These are phyloP conservation scores for Calophaca sinica DNA, from an alignment of 306 rosid genomes.

Conservation along the genomic window DNA sequence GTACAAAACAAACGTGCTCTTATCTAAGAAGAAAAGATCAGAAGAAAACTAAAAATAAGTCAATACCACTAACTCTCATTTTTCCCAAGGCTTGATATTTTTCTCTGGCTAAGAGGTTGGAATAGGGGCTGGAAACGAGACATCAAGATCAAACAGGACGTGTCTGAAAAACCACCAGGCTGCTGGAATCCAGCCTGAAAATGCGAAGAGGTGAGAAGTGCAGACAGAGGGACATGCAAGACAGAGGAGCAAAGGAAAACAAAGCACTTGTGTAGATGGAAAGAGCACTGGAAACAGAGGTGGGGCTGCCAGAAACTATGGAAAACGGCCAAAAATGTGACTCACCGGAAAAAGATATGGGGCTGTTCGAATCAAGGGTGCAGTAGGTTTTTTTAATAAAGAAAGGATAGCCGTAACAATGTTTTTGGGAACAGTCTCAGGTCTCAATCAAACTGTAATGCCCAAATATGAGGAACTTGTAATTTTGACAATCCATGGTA, in stretches of 20 bases:
- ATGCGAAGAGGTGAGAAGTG: no score
- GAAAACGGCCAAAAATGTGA: not conserved
- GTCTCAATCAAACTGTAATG: no score
- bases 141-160: no score
- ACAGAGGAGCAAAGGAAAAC: not conserved
- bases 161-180: no score
- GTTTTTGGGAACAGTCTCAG: slow-evolving; percentile 7
- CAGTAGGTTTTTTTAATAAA: not conserved
- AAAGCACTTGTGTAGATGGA: not conserved
- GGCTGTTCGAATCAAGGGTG: slow-evolving; percentile 1
- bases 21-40: not conserved
- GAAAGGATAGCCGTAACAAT: not conserved
- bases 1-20: not conserved
- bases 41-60: no score
- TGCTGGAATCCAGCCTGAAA: no score
- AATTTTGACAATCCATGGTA: not conserved
- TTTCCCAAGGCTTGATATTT: no score
- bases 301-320: not conserved
- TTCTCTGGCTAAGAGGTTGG: no score
- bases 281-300: slow-evolving; percentile 1
- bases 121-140: no score
- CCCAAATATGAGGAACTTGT: not conserved
- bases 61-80: not conserved
- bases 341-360: not conserved
- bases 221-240: not conserved